phyloP scores from a whole-genome alignment of 1,139 yeast genomes.

The Citeromyces hawaiiensis region DNA sequence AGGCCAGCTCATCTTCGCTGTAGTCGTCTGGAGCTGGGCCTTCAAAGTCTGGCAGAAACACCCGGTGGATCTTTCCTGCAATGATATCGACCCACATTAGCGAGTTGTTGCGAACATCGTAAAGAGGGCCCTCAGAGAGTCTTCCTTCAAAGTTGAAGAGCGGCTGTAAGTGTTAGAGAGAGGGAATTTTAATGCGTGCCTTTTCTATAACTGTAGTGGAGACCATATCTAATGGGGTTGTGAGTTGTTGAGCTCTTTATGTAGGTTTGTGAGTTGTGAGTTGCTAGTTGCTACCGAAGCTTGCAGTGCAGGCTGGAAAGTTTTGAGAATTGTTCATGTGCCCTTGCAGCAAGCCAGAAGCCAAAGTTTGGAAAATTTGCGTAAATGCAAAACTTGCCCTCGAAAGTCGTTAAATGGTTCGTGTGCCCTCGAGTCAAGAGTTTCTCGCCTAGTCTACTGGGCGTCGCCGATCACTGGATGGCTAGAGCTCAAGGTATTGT shows the following conservation, averaged over 20 bases:
- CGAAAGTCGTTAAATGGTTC: too few relatives aligned
- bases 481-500: too few relatives aligned
- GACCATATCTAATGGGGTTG: not conserved
- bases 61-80: slow-evolving; percentile 41
- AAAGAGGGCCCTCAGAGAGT: slow-evolving; percentile 56
- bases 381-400: too few relatives aligned
- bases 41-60: slow-evolving; percentile 14
- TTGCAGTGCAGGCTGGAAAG: too few relatives aligned
- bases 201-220: not conserved
- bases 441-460: too few relatives aligned
- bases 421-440: too few relatives aligned
- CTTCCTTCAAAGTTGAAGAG: slow-evolving; percentile 31
- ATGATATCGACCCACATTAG: slow-evolving; percentile 63
- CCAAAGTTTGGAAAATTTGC: too few relatives aligned
- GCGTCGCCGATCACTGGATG: too few relatives aligned
- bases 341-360: too few relatives aligned
- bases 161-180: slow-evolving; percentile 12
- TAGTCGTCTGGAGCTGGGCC: slow-evolving; percentile 10
- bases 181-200: not conserved
- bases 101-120: slow-evolving; percentile 40
- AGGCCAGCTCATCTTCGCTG: slow-evolving; percentile 13
- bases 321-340: too few relatives aligned
- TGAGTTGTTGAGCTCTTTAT: not conserved
- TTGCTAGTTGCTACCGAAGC: too few relatives aligned
- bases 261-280: not conserved